Evolutionary conservation across 2,329 filamentous ascomycete genomes (phyloP).

Genomic region (Ophiostoma quercus): DNA sequence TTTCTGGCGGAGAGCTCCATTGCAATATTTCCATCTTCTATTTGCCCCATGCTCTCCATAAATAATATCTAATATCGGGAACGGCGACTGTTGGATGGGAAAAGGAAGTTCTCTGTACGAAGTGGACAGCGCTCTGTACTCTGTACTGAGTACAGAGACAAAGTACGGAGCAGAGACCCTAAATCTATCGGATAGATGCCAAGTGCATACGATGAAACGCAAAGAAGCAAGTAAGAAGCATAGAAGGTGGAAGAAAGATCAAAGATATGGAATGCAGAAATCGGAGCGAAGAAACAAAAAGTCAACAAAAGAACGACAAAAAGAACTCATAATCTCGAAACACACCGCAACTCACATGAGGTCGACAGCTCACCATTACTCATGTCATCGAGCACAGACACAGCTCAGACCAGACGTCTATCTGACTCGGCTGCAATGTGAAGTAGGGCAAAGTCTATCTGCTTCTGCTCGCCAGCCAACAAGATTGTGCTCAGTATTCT

Average conservation of each 20-base stretch:
- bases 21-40: not conserved
- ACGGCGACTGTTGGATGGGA: not conserved
- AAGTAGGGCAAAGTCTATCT: not conserved
- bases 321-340: not conserved
- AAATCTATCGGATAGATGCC: not conserved
- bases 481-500: not conserved
- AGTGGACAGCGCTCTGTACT: not conserved
- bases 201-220: not conserved
- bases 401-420: not conserved
- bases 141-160: too few species aligned
- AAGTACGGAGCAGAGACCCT: not conserved
- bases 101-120: not conserved
- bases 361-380: not conserved
- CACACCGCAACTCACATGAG: not conserved
- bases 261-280: too few species aligned
- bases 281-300: not conserved
- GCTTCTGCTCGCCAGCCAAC: not conserved
- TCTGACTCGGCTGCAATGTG: not conserved
- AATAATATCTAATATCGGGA: not conserved
- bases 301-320: not conserved
- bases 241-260: not conserved
- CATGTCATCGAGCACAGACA: not conserved
- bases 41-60: constrained; percentile 2
- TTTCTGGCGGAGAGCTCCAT: not conserved
- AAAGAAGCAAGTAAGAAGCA: not conserved